Evolutionary conservation across 108 stramenopile genomes (phyloP).

Genomic region (Fragilaria crotonensis): DNA sequence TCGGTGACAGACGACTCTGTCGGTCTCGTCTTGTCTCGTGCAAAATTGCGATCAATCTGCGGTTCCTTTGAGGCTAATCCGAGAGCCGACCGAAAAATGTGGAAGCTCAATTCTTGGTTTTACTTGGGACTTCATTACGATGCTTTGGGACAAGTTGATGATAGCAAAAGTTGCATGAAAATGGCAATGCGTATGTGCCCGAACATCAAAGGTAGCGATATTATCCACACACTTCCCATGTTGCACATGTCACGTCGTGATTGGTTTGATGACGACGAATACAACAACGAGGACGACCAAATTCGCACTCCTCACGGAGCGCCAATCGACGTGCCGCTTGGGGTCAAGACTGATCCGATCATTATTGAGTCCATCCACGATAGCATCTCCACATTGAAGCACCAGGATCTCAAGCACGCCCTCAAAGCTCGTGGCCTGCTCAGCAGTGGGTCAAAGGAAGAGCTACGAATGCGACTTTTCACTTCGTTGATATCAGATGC

Average conservation of each 20-base stretch:
- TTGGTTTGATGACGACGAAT: constrained; percentile 78
- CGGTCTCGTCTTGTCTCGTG: constrained; percentile 42
- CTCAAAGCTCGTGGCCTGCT: constrained; percentile 42
- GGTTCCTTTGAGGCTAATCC: constrained; percentile 14
- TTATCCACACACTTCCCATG: constrained; percentile 58
- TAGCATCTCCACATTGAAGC: constrained; percentile 42
- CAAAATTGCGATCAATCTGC: constrained; percentile 53
- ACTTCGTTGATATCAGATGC: constrained; percentile 49
- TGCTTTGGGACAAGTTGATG: constrained; percentile 43
- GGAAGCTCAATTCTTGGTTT: constrained; percentile 71
- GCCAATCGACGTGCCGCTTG: background rate
- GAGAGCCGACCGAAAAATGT: constrained; percentile 50
- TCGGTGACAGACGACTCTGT: constrained; percentile 31
- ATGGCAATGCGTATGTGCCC: constrained; percentile 48
- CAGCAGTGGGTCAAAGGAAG: constrained; percentile 51
- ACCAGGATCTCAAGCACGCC: constrained; percentile 42
- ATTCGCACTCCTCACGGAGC: background rate
- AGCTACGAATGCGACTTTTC: constrained; percentile 46
- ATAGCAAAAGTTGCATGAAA: constrained; percentile 76
- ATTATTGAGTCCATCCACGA: constrained; percentile 32
- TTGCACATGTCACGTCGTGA: constrained; percentile 74
- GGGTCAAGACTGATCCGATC: constrained; percentile 21
- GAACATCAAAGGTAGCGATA: constrained; percentile 50
- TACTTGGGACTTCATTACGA: constrained; percentile 78
- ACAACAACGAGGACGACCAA: constrained; percentile 4